These are phyloP conservation scores for Aspergillus pseudoterreus DNA, from an alignment of 2,329 filamentous ascomycete species.

Conservation along the genomic window DNA sequence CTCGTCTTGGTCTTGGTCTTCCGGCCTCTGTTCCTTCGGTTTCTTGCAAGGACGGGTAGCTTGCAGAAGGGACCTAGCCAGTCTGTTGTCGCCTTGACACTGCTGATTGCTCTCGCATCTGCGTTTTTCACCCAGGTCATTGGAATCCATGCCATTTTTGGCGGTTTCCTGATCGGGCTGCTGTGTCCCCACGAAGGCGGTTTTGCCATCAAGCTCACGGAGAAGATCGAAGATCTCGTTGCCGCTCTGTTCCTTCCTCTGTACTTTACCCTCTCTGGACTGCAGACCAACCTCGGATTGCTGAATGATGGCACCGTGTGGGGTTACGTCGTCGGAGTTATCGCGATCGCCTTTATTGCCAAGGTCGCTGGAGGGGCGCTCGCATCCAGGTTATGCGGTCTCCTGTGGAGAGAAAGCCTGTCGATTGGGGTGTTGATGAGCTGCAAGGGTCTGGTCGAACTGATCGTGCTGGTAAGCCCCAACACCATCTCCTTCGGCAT, in stretches of 20 bases:
- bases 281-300: conserved; percentile 83
- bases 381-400: conserved; percentile 69
- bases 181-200: conserved; percentile 88
- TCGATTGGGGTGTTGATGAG: conserved; percentile 90
- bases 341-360: conserved; percentile 73
- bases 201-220: conserved; percentile 84
- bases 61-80: conserved; percentile 87
- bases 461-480: conserved; percentile 80
- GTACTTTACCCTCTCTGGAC: conserved; percentile 88
- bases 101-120: conserved; percentile 73
- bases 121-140: conserved; percentile 88
- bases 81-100: conserved; percentile 74
- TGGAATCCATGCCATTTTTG: conserved; percentile 91
- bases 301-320: conserved; percentile 78
- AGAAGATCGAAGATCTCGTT: conserved; percentile 92
- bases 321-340: conserved; percentile 84
- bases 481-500: not conserved
- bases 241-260: conserved; percentile 79
- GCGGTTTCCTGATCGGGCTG: conserved; percentile 81
- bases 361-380: conserved; percentile 82
- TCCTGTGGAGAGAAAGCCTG: conserved; percentile 87
- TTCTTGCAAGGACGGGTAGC: conserved; percentile 69
- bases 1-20: conserved; percentile 71
- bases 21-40: conserved; percentile 69
- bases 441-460: conserved; percentile 90